Percentiles rank a stretch among this genome's conserved stretches.
These are phyloP conservation scores for Olyra latifolia DNA, from an alignment of 176 grass and related monocot species.

Conservation along the genomic window DNA sequence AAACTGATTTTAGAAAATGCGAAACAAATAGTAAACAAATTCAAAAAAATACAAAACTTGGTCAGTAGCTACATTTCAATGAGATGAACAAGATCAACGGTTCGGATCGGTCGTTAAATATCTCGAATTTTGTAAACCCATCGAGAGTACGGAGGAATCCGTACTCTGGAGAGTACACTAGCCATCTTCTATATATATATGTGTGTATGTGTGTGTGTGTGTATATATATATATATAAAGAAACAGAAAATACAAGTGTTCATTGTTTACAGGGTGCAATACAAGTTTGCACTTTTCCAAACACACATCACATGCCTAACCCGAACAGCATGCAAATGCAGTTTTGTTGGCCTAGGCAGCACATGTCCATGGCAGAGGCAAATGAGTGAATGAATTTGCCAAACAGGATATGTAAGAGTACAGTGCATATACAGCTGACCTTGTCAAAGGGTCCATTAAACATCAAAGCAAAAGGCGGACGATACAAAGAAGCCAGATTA, in stretches of 20 bases:
- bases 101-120: too few species aligned
- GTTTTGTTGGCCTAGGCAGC: neutral
- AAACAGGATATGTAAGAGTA: slow-evolving; percentile 1
- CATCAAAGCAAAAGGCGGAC: slow-evolving; percentile 86
- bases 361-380: neutral
- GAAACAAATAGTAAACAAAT: too few species aligned
- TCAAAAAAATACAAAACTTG: too few species aligned
- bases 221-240: neutral
- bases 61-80: too few species aligned
- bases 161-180: too few species aligned
- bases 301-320: slow-evolving; percentile 7
- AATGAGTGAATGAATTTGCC: neutral
- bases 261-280: neutral
- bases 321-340: neutral
- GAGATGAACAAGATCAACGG: too few species aligned
- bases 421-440: slow-evolving; percentile 38
- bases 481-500: slow-evolving; percentile 91
- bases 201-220: too few species aligned
- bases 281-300: neutral
- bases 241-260: neutral
- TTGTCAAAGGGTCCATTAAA: slow-evolving; percentile 93
- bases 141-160: too few species aligned
- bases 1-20: too few species aligned
- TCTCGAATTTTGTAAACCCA: too few species aligned
- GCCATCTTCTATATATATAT: too few species aligned